Evolutionary conservation across 139 green algal species (phyloP), one percentile per base, ranked within the genome.

Genomic region (Chlorella sorokiniana): DNA sequence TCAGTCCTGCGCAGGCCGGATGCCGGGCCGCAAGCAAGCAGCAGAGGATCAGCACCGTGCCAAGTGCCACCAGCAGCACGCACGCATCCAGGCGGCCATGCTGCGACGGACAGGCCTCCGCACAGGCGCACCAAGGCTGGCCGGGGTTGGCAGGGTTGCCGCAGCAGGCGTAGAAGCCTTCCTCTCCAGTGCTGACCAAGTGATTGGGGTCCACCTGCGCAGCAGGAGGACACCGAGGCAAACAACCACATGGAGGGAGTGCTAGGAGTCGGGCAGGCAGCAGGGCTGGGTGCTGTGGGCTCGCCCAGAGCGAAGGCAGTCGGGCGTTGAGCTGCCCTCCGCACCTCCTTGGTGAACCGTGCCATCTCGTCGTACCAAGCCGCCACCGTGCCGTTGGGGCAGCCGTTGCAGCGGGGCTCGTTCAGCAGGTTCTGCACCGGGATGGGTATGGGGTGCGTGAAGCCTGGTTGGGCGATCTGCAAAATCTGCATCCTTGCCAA

Each of bases 351-450:
- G 7, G 38, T 51, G 45, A 68, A 82, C 16, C 38, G 63, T 2
- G 83, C 83, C 76, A 77, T 73, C 52, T 81, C 75, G 25, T 84
- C 52, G 29, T 45, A 74, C 83, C 83, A 88, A 27, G 52, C 29
- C 0, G 83, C 68, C 27, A 88, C 35, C 35, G 83, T 87, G 29
- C 83, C 84, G 25, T 14, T 23, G 51, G 84, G 84, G 67, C 74
- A 82, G 61, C 76, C 59, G 16, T 84, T 71, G 81, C 84, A 90
- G 48, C 88, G 81, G 4, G 84, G 88, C 86, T 92, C 88, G 44
- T 93, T 93, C 80, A 92, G 86, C 18, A 93, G 86, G 73, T 93
- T 86, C 88, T 86, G 88, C 11, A 11, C n/a, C 11, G 4, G 33
- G 4, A 45, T 27, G 25, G 27, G 4, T 20, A 4, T 35, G 31